Percentiles rank a stretch among this genome's conserved stretches.
Conservation (phyloP, 163 green algal genomes). For the Prototheca cutis region DNA sequence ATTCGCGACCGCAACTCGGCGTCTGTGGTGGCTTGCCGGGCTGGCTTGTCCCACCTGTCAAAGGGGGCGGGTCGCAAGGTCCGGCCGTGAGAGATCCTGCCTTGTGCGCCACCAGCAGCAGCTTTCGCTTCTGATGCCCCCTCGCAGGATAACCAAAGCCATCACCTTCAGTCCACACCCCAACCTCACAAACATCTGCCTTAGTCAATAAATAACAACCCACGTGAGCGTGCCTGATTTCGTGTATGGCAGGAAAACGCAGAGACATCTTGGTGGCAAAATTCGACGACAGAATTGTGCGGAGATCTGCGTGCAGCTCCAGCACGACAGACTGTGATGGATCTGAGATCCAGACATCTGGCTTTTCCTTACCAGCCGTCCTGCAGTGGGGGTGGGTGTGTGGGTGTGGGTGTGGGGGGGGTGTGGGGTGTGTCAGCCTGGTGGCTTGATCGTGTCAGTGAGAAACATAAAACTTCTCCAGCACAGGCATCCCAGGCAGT, state of each 20-base stretch:
- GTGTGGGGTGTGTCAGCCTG: no score
- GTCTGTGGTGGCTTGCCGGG: background rate
- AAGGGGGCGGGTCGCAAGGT: no score
- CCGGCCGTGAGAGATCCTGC: no score
- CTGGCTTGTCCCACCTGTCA: background rate
- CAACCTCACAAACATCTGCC: no score
- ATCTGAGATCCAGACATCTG: conserved; percentile 54
- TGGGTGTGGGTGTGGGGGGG: no score
- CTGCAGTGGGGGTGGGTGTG: background rate
- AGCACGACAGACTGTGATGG: conserved; percentile 39
- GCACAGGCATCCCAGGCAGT: no score
- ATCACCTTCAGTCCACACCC: no score
- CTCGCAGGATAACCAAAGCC: no score
- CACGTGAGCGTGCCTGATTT: conserved; percentile 6
- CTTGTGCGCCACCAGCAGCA: no score
- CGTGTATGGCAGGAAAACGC: conserved; percentile 19
- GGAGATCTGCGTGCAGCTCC: conserved; percentile 28
- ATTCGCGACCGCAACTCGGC: background rate
- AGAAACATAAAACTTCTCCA: no score
- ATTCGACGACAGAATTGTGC: conserved; percentile 8
- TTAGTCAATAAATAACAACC: no score
- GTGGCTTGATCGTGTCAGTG: background rate
- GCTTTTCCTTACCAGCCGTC: conserved; percentile 20
- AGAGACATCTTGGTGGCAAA: conserved; percentile 10
- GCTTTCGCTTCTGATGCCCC: no score